Percentiles rank a stretch among this genome's conserved stretches.
Evolutionary conservation across 345 rosid species (phyloP).

Genomic region (Durio zibethinus): DNA sequence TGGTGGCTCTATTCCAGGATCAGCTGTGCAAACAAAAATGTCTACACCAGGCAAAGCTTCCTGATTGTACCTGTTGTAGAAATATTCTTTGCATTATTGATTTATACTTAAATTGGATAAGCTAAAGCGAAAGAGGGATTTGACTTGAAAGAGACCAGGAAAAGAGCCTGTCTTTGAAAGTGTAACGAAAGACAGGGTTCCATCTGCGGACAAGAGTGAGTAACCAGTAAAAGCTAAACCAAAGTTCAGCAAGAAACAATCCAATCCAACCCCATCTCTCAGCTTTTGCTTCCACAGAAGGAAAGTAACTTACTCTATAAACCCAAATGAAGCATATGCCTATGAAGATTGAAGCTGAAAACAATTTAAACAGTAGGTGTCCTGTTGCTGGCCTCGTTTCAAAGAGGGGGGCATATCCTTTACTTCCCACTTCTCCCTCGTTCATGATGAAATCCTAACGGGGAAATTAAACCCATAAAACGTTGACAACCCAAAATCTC

Average conservation of each 20-base stretch:
- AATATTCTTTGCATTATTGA: neutral
- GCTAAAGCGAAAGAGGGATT: neutral
- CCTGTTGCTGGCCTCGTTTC: slow-evolving; percentile 29
- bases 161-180: slow-evolving; percentile 45
- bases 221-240: slow-evolving; percentile 49
- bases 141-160: slow-evolving; percentile 25
- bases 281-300: slow-evolving; percentile 8
- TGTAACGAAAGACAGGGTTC: slow-evolving; percentile 28
- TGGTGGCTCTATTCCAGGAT: slow-evolving; percentile 48
- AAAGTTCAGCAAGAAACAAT: slow-evolving; percentile 36
- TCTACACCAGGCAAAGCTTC: slow-evolving; percentile 38
- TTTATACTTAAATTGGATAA: neutral
- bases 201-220: slow-evolving; percentile 40
- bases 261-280: slow-evolving; percentile 35
- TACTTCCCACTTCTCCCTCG: neutral
- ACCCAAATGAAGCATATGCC: slow-evolving; percentile 16
- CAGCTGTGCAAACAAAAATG: slow-evolving; percentile 50
- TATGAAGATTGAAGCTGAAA: slow-evolving; percentile 21
- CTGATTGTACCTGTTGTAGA: slow-evolving; percentile 19
- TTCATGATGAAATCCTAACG: neutral
- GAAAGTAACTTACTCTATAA: slow-evolving; percentile 24
- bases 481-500: neutral
- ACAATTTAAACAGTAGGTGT: slow-evolving; percentile 9
- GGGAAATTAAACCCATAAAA: too few relatives aligned
- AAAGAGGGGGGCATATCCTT: slow-evolving; percentile 24